A percentile compares a stretch with the other conserved stretches of the same genome.
Conservation (phyloP, 805 yeast genomes). For the Candida palmyrensis region DNA sequence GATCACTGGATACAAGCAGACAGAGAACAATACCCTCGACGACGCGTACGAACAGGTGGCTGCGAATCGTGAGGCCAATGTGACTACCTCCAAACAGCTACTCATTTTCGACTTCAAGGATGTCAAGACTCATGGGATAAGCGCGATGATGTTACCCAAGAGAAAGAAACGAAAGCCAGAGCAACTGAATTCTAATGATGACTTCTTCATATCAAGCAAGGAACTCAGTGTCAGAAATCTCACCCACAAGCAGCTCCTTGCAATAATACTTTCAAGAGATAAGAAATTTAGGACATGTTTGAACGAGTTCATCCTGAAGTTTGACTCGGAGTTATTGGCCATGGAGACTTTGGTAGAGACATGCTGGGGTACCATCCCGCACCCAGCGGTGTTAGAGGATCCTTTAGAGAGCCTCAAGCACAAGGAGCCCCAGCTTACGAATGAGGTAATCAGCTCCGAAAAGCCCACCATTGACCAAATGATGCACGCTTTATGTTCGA, state of each 20-base stretch:
- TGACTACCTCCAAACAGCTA: constrained; percentile 42
- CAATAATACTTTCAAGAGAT: constrained; percentile 55
- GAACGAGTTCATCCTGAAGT: constrained; percentile 8
- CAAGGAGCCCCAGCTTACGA: constrained; percentile 8
- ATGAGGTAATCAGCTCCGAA: constrained; percentile 1
- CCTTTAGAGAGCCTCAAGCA: constrained; percentile 33
- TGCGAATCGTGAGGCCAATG: constrained; percentile 47
- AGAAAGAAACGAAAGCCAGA: constrained; percentile 16
- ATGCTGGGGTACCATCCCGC: constrained; percentile 42
- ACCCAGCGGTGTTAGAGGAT: constrained; percentile 45
- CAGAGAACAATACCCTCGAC: constrained; percentile 25
- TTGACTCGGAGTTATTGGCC: constrained; percentile 18
- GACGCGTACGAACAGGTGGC: constrained; percentile 55
- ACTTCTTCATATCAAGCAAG: constrained; percentile 26
- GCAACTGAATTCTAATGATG: constrained; percentile 8
- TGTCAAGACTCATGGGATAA: constrained; percentile 49
- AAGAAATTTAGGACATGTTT: constrained; percentile 37
- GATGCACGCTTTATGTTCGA: constrained; percentile 41
- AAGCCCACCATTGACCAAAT: constrained; percentile 43
- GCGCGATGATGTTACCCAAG: constrained; percentile 22
- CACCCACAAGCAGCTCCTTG: constrained; percentile 52
- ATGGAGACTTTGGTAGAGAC: constrained; percentile 30
- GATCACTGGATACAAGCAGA: constrained; percentile 29
- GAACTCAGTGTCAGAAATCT: constrained; percentile 48
- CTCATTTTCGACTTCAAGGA: constrained; percentile 76